phyloP scores from a whole-genome alignment of 2,329 filamentous ascomycete species.

The Cordyceps farinosa region DNA sequence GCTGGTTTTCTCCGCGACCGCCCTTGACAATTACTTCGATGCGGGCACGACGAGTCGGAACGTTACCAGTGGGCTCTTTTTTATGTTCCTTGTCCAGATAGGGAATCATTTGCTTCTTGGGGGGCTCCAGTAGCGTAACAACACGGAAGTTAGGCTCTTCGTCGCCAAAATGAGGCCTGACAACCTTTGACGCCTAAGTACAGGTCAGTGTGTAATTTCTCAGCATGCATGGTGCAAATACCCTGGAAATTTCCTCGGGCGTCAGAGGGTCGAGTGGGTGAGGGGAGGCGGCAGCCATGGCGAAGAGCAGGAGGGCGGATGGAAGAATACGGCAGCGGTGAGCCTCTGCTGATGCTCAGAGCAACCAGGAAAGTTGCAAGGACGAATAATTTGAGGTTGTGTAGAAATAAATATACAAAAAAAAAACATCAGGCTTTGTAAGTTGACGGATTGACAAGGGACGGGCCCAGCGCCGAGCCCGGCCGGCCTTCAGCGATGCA shows the following conservation, averaged over 20 bases:
- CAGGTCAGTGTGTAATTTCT: not conserved
- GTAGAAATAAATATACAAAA: too few relatives aligned
- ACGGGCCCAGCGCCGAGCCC: not conserved
- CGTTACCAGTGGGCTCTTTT: constrained; percentile 10
- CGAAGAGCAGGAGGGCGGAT: not conserved
- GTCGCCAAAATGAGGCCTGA: constrained; percentile 22
- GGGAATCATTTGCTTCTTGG: constrained; percentile 43
- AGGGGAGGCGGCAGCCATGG: constrained; percentile 1
- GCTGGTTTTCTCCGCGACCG: constrained; percentile 19
- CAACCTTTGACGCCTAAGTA: constrained; percentile 25
- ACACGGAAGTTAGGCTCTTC: constrained; percentile 42
- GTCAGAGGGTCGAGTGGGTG: constrained; percentile 29
- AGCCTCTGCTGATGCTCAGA: not conserved
- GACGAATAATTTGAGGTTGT: not conserved
- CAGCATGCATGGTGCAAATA: not conserved
- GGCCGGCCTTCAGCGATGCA: not conserved
- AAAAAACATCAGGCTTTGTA: not conserved
- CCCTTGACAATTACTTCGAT: constrained; percentile 34
- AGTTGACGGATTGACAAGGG: not conserved
- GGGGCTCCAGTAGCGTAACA: constrained; percentile 48
- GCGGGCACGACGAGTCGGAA: constrained; percentile 34
- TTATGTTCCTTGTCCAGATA: constrained; percentile 43
- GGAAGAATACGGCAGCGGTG: too few relatives aligned
- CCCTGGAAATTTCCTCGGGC: constrained; percentile 27
- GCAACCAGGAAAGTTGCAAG: not conserved